These are phyloP conservation scores for Heimioporus sp. DNA, from an alignment of 768 basidiomycete genomes.

Conservation along the genomic window DNA sequence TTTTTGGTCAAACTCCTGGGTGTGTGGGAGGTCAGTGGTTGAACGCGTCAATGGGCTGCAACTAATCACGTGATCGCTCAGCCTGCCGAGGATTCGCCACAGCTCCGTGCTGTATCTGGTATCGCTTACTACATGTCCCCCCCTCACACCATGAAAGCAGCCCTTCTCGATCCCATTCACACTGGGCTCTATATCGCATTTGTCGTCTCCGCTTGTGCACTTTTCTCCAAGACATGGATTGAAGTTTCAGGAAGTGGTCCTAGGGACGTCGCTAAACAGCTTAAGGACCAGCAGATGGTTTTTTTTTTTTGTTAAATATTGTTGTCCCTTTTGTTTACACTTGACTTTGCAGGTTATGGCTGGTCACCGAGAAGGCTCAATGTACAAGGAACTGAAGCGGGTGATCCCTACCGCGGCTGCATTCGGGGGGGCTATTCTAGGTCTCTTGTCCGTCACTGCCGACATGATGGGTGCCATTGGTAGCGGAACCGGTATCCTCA, in stretches of 20 bases:
- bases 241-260: slow-evolving; percentile 97
- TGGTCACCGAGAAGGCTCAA: slow-evolving; percentile 92
- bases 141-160: slow-evolving; percentile 88
- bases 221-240: slow-evolving; percentile 99
- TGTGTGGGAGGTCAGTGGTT: slow-evolving; percentile 87
- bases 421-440: slow-evolving; percentile 96
- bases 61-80: slow-evolving; percentile 30
- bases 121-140: slow-evolving; percentile 98
- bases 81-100: slow-evolving; percentile 93
- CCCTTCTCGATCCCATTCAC: slow-evolving; percentile 91
- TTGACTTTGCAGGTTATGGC: slow-evolving; percentile 58
- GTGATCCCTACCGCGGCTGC: slow-evolving; percentile 98
- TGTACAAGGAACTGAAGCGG: slow-evolving; percentile 99
- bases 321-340: slow-evolving; percentile 1
- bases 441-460: slow-evolving; percentile 84
- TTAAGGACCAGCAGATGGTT: slow-evolving; percentile 98
- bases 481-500: slow-evolving; percentile 92
- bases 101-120: slow-evolving; percentile 86
- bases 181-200: slow-evolving; percentile 88
- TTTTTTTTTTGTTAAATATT: slow-evolving; percentile 5
- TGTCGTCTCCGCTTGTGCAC: slow-evolving; percentile 90
- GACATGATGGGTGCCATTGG: slow-evolving; percentile 97
- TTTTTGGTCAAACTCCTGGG: slow-evolving; percentile 87
- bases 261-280: slow-evolving; percentile 93
- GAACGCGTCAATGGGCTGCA: not conserved